Evolutionary conservation across 345 rosid species (phyloP).

Genomic region (Salix brachista): DNA sequence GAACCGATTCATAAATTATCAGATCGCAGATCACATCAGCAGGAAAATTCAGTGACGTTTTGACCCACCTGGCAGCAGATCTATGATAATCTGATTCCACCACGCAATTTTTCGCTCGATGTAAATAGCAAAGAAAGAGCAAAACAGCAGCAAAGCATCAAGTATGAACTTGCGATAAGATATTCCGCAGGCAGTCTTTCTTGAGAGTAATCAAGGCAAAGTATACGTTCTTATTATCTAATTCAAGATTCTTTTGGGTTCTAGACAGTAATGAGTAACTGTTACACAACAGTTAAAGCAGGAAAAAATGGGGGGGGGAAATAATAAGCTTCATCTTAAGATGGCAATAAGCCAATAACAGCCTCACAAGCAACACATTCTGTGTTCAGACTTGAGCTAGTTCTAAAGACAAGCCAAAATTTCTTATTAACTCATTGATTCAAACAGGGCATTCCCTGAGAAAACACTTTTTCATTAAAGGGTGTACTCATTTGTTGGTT

Average conservation of each 20-base stretch:
- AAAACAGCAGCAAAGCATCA: neutral
- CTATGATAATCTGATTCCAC: neutral
- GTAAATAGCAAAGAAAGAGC: neutral
- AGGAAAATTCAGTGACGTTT: neutral
- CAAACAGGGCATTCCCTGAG: slow-evolving; percentile 24
- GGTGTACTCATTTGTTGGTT: slow-evolving; percentile 16
- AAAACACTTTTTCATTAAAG: slow-evolving; percentile 22
- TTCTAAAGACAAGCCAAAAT: slow-evolving; percentile 27
- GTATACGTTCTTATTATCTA: neutral
- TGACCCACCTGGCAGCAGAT: neutral
- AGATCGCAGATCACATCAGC: neutral
- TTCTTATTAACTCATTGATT: slow-evolving; percentile 28
- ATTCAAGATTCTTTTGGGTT: neutral
- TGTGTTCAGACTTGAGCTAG: slow-evolving; percentile 14
- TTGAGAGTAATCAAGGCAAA: neutral
- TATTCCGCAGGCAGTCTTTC: neutral
- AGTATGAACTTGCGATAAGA: neutral
- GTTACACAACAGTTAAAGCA: neutral
- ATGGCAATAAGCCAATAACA: slow-evolving; percentile 4
- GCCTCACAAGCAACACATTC: slow-evolving; percentile 1
- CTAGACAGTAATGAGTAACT: neutral
- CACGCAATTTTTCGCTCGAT: neutral
- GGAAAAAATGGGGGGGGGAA: neutral
- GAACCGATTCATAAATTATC: neutral
- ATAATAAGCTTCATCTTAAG: slow-evolving; percentile 4